Evolutionary conservation across 2,329 filamentous ascomycete genomes (phyloP).

Genomic region (Lomentospora prolificans): DNA sequence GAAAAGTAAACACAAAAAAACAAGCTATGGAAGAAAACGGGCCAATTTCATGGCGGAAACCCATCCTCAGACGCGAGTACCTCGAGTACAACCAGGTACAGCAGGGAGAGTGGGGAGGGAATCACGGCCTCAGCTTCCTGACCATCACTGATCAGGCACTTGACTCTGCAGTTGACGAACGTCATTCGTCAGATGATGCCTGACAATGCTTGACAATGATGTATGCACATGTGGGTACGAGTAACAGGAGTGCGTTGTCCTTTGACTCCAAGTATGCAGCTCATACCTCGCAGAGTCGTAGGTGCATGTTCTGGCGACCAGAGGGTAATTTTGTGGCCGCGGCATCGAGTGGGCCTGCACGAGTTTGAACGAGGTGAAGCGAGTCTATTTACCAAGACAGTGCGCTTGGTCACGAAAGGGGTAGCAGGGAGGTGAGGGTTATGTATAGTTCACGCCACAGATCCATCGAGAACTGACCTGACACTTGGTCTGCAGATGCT

Average conservation of each 20-base stretch:
- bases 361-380: too few species aligned
- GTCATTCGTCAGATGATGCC: not conserved
- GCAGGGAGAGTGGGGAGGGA: not conserved
- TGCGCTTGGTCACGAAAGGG: not conserved
- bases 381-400: too few species aligned
- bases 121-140: not conserved
- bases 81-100: not conserved
- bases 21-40: not conserved
- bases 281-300: too few species aligned
- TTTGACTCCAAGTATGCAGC: too few species aligned
- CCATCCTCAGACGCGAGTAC: not conserved
- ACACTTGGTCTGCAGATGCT: too few species aligned
- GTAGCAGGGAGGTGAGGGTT: not conserved
- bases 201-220: not conserved
- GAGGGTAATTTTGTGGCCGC: too few species aligned
- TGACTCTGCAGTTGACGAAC: not conserved
- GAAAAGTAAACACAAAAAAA: not conserved
- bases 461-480: too few species aligned
- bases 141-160: not conserved
- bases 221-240: not conserved
- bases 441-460: not conserved
- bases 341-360: too few species aligned
- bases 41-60: not conserved
- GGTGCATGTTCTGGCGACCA: not conserved
- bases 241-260: not conserved